Percentiles rank a stretch among this genome's conserved stretches.
Conservation (phyloP, 2,329 filamentous ascomycete species). For the Colletotrichum tropicicola region DNA sequence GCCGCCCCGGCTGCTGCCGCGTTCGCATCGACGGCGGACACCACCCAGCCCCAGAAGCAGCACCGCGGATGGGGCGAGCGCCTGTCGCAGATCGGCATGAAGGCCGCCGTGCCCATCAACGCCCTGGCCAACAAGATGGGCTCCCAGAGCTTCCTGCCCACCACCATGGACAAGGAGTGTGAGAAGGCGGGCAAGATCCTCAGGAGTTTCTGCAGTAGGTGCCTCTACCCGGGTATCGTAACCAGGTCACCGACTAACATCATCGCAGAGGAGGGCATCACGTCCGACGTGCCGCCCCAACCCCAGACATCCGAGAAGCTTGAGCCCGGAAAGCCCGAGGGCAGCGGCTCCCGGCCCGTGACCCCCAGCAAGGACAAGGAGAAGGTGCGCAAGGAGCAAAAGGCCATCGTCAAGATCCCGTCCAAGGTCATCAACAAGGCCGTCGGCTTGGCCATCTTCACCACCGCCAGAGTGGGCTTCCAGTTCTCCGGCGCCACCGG, state of each 20-base stretch:
- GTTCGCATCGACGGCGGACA: not conserved
- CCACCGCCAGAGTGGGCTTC: slow-evolving; percentile 72
- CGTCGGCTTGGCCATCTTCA: slow-evolving; percentile 77
- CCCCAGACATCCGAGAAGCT: slow-evolving; percentile 32
- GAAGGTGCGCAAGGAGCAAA: slow-evolving; percentile 45
- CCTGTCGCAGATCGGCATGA: slow-evolving; percentile 43
- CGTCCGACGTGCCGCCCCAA: slow-evolving; percentile 46
- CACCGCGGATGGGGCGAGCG: slow-evolving; percentile 27
- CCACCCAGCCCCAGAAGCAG: slow-evolving; percentile 17
- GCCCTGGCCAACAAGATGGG: slow-evolving; percentile 83
- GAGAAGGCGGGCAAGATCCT: slow-evolving; percentile 91
- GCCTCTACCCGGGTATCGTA: not conserved
- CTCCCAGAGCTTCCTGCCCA: slow-evolving; percentile 86
- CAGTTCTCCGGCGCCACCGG: slow-evolving; percentile 74
- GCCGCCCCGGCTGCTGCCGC: not conserved
- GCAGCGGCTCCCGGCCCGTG: slow-evolving; percentile 17
- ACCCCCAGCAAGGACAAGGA: slow-evolving; percentile 35
- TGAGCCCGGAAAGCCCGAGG: slow-evolving; percentile 30
- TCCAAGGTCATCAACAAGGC: slow-evolving; percentile 70
- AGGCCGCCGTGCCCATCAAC: slow-evolving; percentile 79
- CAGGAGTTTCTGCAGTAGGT: slow-evolving; percentile 83
- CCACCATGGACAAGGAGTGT: slow-evolving; percentile 85
- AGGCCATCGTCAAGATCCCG: slow-evolving; percentile 63
- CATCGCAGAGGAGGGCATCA: slow-evolving; percentile 59
- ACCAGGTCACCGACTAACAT: slow-evolving; percentile 24